These are phyloP conservation scores for Trypanosoma platydactyli DNA, from an alignment of 208 protist species.

Conservation along the genomic window DNA sequence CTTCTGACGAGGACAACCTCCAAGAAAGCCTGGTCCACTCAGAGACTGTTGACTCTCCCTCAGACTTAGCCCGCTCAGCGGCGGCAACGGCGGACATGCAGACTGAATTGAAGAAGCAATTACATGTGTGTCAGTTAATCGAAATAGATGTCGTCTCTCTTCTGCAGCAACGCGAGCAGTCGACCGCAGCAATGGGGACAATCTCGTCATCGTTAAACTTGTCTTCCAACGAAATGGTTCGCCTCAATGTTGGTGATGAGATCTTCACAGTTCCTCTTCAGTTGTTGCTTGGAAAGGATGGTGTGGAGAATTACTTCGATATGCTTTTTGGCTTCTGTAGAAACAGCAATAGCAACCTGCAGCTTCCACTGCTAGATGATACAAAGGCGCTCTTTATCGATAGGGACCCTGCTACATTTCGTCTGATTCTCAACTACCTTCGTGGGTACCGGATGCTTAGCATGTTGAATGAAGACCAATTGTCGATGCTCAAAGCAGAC, in stretches of 20 bases:
- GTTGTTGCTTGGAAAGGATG: slow-evolving; percentile 50
- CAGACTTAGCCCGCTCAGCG: not conserved
- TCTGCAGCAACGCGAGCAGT: slow-evolving; percentile 22
- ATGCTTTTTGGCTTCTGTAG: slow-evolving; percentile 28
- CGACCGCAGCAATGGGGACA: not conserved
- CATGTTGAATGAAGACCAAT: slow-evolving; percentile 61
- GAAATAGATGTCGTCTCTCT: slow-evolving; percentile 24
- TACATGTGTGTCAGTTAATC: slow-evolving; percentile 16
- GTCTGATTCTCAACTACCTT: slow-evolving; percentile 80
- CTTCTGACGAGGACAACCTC: slow-evolving; percentile 1
- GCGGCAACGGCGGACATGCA: slow-evolving; percentile 13
- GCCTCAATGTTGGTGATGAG: slow-evolving; percentile 83
- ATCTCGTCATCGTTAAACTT: slow-evolving; percentile 12
- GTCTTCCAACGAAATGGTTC: slow-evolving; percentile 34
- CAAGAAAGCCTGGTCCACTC: not conserved
- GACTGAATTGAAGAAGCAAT: slow-evolving; percentile 20
- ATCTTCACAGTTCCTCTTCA: slow-evolving; percentile 66
- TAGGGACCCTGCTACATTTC: slow-evolving; percentile 81
- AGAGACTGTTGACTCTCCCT: not conserved
- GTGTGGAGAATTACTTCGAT: slow-evolving; percentile 35
- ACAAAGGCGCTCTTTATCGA: slow-evolving; percentile 78
- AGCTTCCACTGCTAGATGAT: slow-evolving; percentile 49
- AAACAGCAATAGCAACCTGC: not conserved
- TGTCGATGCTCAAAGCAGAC: slow-evolving; percentile 67
- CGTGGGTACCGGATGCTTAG: slow-evolving; percentile 75